Conservation (phyloP, 805 yeast species). For the Scheffersomyces ergatensis region DNA sequence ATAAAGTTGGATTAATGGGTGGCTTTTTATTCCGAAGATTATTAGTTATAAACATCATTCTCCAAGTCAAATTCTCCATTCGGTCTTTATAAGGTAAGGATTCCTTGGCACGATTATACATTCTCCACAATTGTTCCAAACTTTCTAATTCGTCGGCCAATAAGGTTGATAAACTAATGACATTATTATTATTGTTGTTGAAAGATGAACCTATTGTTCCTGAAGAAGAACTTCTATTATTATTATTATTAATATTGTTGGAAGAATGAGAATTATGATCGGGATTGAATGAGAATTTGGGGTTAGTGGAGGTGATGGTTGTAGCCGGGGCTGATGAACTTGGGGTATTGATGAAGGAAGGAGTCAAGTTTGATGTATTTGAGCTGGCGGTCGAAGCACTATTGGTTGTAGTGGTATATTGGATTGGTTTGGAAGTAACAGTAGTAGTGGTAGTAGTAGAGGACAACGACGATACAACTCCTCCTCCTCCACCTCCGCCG, state of each 20-base stretch:
- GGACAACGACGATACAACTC: not conserved
- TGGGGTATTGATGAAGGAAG: not conserved
- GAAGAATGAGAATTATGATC: not conserved
- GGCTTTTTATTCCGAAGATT: conserved; percentile 1
- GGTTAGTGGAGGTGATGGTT: not conserved
- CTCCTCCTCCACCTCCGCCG: not conserved
- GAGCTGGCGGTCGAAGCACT: not conserved
- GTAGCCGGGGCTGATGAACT: not conserved
- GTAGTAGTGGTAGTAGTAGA: not conserved
- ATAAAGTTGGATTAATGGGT: conserved; percentile 1
- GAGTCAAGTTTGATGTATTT: not conserved
- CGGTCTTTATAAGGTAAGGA: conserved; percentile 71
- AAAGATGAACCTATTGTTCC: not conserved
- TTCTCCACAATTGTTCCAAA: conserved; percentile 58
- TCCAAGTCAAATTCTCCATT: conserved; percentile 85
- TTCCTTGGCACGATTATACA: conserved; percentile 76
- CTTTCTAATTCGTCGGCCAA: conserved; percentile 4
- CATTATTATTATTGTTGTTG: not conserved
- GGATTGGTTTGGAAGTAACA: not conserved
- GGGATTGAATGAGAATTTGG: not conserved
- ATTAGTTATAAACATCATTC: conserved; percentile 64
- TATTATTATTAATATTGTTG: not conserved
- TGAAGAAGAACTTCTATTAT: not conserved
- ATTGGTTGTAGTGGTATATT: not conserved
- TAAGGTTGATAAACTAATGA: not conserved